Evolutionary conservation across 345 rosid genomes (phyloP).

Genomic region (Aquilaria sinensis): DNA sequence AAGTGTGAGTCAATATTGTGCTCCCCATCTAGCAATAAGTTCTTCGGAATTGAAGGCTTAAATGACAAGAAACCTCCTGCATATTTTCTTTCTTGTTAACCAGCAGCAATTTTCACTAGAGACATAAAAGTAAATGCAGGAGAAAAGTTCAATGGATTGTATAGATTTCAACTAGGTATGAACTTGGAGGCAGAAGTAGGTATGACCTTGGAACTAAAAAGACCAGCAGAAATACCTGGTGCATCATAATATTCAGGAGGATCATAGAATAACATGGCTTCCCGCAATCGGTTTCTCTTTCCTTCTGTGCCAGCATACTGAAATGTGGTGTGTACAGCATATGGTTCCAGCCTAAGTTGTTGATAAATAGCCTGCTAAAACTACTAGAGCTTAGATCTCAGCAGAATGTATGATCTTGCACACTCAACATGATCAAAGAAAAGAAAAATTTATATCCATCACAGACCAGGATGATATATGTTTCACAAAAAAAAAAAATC

Average conservation of each 20-base stretch:
- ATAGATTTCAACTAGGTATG: too few species aligned
- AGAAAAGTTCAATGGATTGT: too few species aligned
- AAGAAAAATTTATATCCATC: too few species aligned
- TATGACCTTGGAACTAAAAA: background rate
- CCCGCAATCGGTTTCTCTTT: conserved; percentile 92
- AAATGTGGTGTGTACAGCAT: conserved; percentile 94
- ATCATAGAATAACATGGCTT: conserved; percentile 84
- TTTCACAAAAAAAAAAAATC: too few species aligned
- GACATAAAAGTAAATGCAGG: background rate
- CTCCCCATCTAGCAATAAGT: conserved; percentile 75
- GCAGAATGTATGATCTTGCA: too few species aligned
- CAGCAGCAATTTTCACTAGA: background rate
- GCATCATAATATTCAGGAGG: conserved; percentile 82
- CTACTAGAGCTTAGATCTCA: conserved; percentile 10
- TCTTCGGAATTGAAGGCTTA: conserved; percentile 81
- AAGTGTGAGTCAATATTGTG: conserved; percentile 80
- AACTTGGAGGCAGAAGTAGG: background rate
- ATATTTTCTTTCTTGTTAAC: conserved; percentile 18
- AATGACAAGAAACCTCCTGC: conserved; percentile 95
- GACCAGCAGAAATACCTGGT: conserved; percentile 43
- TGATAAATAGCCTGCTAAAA: conserved; percentile 72
- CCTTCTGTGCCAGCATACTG: conserved; percentile 98
- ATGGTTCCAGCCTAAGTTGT: conserved; percentile 86
- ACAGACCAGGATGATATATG: too few species aligned
- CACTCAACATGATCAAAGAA: too few species aligned